Evolutionary conservation across 768 basidiomycete genomes (phyloP), one percentile per base, ranked within the genome.

Genomic region (Ramaria sp.): DNA sequence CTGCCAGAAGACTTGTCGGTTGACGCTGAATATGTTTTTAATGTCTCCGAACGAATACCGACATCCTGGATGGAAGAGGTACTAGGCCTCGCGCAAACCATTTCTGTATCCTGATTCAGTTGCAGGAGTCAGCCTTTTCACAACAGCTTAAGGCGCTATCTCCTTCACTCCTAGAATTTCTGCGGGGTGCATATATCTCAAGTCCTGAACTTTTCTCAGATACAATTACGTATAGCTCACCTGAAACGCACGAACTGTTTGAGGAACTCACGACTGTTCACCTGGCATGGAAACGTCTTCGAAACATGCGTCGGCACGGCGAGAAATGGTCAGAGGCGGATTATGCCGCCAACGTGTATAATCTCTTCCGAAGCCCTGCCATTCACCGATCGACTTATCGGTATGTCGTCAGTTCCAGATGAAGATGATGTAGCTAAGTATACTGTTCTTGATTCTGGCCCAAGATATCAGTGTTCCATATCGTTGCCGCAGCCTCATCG

Each of bases 341-440:
- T 59, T 79, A 72, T 57, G 78, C 72, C 15, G 72, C 74, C n/a
- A 77, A 76, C 51, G 78, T 81, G 78, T 82, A 81, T 57, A 75
- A 78, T 56, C 63, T 73, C 22, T 69, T 81, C 43, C 76, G 80
- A 20, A 75, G 71, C 48, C 69, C 75, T 46, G 77, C 76, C 1
- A 61, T 79, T 9, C 65, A 63, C 24, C 60, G 67, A 24, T 77
- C 78, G 17, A 66, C 72, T 11, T 71, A 71, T 54, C 71, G 76
- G 80, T 80, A 54, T 49, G 66, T 59, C 5, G 37, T 50, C 24
- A 33, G 47, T 22, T 57, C n/a, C 10, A 38, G 45, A 53, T 12
- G 5, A 13, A 31, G 50, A 53, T n/a, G 20, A 61, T 60, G 46
- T 58, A 54, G 38, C 48, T 34, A 54, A 46, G 7, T 41, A 34